Evolutionary conservation across 306 rosid species (phyloP).

Genomic region (Macrotyloma uniflorum): DNA sequence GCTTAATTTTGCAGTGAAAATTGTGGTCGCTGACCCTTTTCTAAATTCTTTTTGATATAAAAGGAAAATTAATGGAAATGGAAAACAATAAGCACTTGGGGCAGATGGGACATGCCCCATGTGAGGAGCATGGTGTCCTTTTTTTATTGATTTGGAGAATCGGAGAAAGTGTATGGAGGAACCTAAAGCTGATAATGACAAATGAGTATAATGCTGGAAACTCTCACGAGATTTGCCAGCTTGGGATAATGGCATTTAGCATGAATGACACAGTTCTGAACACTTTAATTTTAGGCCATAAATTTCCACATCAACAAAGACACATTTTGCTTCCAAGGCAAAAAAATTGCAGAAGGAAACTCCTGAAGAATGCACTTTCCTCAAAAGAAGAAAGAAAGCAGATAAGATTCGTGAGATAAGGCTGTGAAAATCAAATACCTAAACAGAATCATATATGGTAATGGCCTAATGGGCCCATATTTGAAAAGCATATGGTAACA

Average conservation of each 20-base stretch:
- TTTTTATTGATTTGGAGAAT: slow-evolving; percentile 18
- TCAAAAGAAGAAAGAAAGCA: background rate
- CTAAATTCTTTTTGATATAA: background rate
- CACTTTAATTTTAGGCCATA: slow-evolving; percentile 17
- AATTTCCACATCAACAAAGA: background rate
- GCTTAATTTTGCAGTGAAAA: background rate
- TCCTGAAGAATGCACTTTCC: slow-evolving; percentile 20
- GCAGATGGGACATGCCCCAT: slow-evolving; percentile 29
- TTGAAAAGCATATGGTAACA: background rate
- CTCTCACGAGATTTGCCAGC: slow-evolving; percentile 2
- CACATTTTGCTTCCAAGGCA: slow-evolving; percentile 14
- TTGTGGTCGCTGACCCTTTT: background rate
- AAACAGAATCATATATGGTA: slow-evolving; percentile 20
- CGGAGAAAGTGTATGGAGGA: background rate
- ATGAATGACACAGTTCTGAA: background rate
- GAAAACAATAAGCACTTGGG: background rate
- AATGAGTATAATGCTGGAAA: slow-evolving; percentile 30
- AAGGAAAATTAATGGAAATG: background rate
- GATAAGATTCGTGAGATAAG: background rate
- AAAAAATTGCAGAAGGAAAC: background rate
- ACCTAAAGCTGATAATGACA: slow-evolving; percentile 23
- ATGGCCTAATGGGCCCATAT: background rate
- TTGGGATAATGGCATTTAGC: slow-evolving; percentile 21
- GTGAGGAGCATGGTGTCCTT: slow-evolving; percentile 27
- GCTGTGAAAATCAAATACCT: slow-evolving; percentile 2